A percentile compares a stretch with the other conserved stretches of the same genome.
Conservation (phyloP, 2,329 filamentous ascomycete genomes). For the Neocucurbitaria cava region DNA sequence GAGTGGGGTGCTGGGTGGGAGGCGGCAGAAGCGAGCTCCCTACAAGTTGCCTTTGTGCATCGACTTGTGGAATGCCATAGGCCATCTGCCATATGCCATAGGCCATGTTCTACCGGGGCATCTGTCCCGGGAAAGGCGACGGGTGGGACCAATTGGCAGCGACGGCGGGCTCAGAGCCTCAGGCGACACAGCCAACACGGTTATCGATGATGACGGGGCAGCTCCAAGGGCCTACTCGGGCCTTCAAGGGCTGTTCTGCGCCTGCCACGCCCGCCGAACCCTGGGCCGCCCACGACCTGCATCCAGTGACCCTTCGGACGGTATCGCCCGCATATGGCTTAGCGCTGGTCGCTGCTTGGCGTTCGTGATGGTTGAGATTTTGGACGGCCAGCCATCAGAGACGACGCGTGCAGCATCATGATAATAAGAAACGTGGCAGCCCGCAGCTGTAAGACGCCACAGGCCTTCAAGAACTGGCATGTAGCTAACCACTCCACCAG, state of each 20-base stretch:
- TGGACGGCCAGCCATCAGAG: conserved; percentile 2
- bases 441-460: conserved; percentile 48
- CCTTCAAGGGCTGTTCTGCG: neutral
- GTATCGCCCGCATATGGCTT: neutral
- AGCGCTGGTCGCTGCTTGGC: conserved; percentile 5
- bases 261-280: neutral
- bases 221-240: neutral
- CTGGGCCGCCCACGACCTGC: neutral
- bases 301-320: too few species aligned
- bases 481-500: conserved; percentile 25
- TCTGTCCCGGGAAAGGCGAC: too few species aligned
- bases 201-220: neutral
- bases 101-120: neutral
- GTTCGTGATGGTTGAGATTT: conserved; percentile 5
- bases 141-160: neutral
- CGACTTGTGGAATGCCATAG: neutral
- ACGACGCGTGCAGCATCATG: conserved; percentile 38
- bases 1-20: conserved; percentile 8
- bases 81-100: neutral
- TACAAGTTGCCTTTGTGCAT: conserved; percentile 7
- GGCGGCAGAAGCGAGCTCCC: conserved; percentile 5
- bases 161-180: neutral
- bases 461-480: neutral
- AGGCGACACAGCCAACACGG: neutral
- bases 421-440: conserved; percentile 52